These are phyloP conservation scores for Skeletonema menzelii DNA, from an alignment of 108 stramenopile species.

Conservation along the genomic window DNA sequence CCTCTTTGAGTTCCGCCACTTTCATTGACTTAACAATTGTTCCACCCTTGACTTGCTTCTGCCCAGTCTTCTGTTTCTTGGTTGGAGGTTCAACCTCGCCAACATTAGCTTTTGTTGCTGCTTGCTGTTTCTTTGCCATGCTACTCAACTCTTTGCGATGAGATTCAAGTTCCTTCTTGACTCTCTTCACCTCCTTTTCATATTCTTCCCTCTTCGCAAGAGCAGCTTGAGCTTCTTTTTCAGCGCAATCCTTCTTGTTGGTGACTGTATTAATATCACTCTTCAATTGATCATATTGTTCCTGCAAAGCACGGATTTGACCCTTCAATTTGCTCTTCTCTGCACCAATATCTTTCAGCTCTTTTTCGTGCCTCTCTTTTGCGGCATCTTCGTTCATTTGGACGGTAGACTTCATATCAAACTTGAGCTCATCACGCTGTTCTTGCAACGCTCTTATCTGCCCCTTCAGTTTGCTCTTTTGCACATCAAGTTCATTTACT, in stretches of 20 bases:
- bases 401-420: neutral
- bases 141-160: neutral
- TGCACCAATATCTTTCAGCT: neutral
- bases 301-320: constrained; percentile 3
- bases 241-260: constrained; percentile 1
- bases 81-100: neutral
- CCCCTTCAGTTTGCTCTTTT: neutral
- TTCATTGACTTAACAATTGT: constrained; percentile 4
- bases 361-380: neutral
- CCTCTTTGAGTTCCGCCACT: constrained; percentile 6
- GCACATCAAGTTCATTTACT: neutral
- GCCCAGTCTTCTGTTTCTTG: constrained; percentile 10
- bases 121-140: neutral
- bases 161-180: neutral
- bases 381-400: neutral
- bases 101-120: too few species aligned
- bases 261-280: neutral
- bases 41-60: constrained; percentile 2
- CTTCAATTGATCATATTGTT: neutral
- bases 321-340: constrained; percentile 5
- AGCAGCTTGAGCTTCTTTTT: constrained; percentile 1
- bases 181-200: neutral
- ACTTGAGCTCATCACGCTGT: neutral
- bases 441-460: neutral
- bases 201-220: constrained; percentile 1